Percentiles rank a stretch among this genome's conserved stretches.
Conservation (phyloP, 441 rosid species). For the Croton setiger region DNA sequence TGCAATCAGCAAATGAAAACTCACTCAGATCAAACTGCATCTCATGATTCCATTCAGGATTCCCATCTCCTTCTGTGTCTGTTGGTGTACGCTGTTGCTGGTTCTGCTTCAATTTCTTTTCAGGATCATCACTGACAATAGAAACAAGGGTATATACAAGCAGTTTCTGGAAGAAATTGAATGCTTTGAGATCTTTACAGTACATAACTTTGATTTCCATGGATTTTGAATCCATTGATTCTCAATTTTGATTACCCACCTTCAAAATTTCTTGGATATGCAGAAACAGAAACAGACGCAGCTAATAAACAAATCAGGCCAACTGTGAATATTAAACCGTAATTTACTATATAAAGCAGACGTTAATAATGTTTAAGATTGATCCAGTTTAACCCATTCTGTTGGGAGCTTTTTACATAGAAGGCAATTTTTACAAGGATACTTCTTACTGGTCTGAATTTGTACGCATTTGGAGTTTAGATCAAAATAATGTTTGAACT, state of each 20-base stretch:
- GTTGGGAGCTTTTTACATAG: not conserved
- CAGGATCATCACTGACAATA: slow-evolving; percentile 30
- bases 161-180: slow-evolving; percentile 67
- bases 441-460: slow-evolving; percentile 1
- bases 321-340: not conserved
- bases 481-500: not conserved
- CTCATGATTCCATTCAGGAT: slow-evolving; percentile 60
- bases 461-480: not conserved
- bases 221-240: slow-evolving; percentile 33
- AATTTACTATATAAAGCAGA: not conserved
- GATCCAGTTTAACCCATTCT: not conserved
- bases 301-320: not conserved
- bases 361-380: not conserved
- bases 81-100: slow-evolving; percentile 41
- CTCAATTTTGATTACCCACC: not conserved
- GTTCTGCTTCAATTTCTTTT: slow-evolving; percentile 23
- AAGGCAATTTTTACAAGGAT: not conserved
- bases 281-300: not conserved
- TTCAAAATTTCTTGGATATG: not conserved
- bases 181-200: slow-evolving; percentile 41
- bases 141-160: slow-evolving; percentile 39
- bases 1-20: slow-evolving; percentile 22
- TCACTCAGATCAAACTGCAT: slow-evolving; percentile 37
- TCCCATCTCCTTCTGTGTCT: slow-evolving; percentile 46
- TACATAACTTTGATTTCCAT: slow-evolving; percentile 38